These are phyloP conservation scores for Penicillium sp. DNA, from an alignment of 2,329 filamentous ascomycete genomes.

Conservation along the genomic window DNA sequence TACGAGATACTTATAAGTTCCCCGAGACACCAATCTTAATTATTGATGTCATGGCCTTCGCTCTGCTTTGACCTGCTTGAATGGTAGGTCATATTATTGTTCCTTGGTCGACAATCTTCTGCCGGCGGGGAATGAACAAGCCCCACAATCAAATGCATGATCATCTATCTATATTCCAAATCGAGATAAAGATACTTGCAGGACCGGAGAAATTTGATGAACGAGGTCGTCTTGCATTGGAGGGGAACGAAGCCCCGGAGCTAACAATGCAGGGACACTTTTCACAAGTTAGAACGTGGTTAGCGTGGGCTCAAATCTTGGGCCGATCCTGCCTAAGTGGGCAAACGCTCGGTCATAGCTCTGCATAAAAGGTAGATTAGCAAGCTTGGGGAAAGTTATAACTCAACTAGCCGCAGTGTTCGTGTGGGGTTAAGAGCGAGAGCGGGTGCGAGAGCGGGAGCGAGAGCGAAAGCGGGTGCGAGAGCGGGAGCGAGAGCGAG, in stretches of 20 bases:
- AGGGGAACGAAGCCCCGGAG: neutral
- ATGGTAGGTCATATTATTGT: neutral
- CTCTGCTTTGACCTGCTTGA: neutral
- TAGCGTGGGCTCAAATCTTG: neutral
- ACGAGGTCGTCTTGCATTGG: neutral
- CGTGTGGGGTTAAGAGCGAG: neutral
- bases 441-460: neutral
- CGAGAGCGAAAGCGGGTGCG: neutral
- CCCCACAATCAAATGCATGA: neutral
- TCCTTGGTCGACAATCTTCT: neutral
- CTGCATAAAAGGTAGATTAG: neutral
- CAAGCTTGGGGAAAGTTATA: neutral
- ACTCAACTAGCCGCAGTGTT: neutral
- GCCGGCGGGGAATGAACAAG: neutral
- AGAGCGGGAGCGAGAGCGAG: neutral
- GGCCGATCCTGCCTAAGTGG: neutral
- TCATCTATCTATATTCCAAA: neutral
- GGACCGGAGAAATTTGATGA: neutral
- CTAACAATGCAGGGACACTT: neutral
- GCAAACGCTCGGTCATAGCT: neutral
- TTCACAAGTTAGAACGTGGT: neutral
- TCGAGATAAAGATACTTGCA: neutral
- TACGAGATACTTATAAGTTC: neutral
- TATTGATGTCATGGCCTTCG: neutral
- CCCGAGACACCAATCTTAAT: neutral